Evolutionary conservation across 257 asterid species (phyloP), one percentile per base, ranked within the genome.

Genomic region (Petrea volubilis): DNA sequence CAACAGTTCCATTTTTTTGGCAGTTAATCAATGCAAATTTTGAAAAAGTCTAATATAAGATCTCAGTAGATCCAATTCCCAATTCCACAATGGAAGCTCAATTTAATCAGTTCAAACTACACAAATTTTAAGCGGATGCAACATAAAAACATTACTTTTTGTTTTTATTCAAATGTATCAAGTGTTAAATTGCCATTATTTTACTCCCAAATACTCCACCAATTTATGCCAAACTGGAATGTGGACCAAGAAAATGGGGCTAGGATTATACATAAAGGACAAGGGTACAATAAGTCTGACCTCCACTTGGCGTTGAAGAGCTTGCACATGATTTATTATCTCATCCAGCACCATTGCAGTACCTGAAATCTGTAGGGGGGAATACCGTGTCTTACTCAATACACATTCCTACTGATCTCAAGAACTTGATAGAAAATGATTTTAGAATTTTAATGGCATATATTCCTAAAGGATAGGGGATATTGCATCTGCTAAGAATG

Each of bases 341-440:
- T 90, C 98, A 85, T 93, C 97, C 83, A 93, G 83, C 70, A 93
- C 97, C 91, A 91, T 78, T 77, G 98, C 97, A 60, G 97, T 93
- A 31, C 98, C 98, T 14, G 98, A 93, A 67, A 93, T 93, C 98
- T 93, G 96, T 63, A 74, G 34, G 6, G 14, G 17, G 20, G 11
- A 3, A 51, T 51, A 63, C 67, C 41, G 20, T 31, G 10, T 49
- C n/a, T 62, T 58, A 18, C 46, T 3, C 44, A 25, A 8, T 29
- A 31, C 74, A 51, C 50, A 58, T 68, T 62, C 29, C 71, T 18
- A 57, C 20, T 38, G 13, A 24, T 60, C 49, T 17, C 70, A 49
- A 10, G 76, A 50, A 47, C 50, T 71, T 23, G 29, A 51, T 17
- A 18, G 60, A 59, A 53, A 38, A 10, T 18, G 21, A 18, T 7